phyloP scores from a whole-genome alignment of 1,284 basidiomycete genomes.

The Heterobasidion annosum region DNA sequence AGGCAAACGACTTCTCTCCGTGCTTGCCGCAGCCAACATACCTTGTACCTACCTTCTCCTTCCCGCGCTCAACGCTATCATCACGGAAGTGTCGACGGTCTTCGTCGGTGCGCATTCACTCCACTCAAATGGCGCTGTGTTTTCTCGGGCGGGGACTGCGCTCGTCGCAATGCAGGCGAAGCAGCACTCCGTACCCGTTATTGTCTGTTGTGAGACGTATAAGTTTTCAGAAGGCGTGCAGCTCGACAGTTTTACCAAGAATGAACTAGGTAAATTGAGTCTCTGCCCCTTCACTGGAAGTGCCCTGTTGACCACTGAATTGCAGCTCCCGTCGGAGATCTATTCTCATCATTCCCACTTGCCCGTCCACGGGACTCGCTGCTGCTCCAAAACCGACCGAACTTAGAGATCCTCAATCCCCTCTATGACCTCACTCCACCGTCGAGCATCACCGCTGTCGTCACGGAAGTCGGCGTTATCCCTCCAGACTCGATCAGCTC shows the following conservation, averaged over 20 bases:
- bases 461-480: slow-evolving; percentile 90
- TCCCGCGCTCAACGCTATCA: slow-evolving; percentile 79
- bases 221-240: slow-evolving; percentile 94
- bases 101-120: slow-evolving; percentile 92
- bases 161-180: slow-evolving; percentile 96
- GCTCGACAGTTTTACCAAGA: slow-evolving; percentile 92
- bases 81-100: slow-evolving; percentile 76
- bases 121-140: slow-evolving; percentile 92
- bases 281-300: background rate
- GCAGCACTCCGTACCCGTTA: slow-evolving; percentile 82
- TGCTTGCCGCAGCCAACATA: slow-evolving; percentile 67
- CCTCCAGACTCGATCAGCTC: slow-evolving; percentile 81
- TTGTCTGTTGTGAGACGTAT: slow-evolving; percentile 98
- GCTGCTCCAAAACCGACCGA: slow-evolving; percentile 25
- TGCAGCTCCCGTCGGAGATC: slow-evolving; percentile 25
- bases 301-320: background rate
- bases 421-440: slow-evolving; percentile 91
- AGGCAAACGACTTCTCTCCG: slow-evolving; percentile 77
- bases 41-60: slow-evolving; percentile 90
- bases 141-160: slow-evolving; percentile 91
- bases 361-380: slow-evolving; percentile 29
- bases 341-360: slow-evolving; percentile 25
- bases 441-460: slow-evolving; percentile 86
- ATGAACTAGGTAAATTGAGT: slow-evolving; percentile 72
- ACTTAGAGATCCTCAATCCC: slow-evolving; percentile 73